Percentiles rank a stretch among this genome's conserved stretches.
Evolutionary conservation across 345 rosid genomes (phyloP).

Genomic region (Syzygium grande): DNA sequence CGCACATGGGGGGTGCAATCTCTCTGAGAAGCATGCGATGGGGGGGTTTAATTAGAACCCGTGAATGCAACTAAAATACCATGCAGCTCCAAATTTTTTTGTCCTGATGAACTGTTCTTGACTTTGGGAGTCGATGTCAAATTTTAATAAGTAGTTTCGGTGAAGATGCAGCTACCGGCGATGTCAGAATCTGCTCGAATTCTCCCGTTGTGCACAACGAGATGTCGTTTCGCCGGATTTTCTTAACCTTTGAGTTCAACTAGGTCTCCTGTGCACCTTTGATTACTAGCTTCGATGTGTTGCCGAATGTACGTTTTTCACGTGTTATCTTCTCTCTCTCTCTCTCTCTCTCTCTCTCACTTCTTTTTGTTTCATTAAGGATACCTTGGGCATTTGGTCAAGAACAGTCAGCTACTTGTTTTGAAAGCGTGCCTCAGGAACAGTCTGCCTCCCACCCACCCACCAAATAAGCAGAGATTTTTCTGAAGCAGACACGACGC

Average conservation of each 20-base stretch:
- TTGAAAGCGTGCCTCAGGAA: not conserved
- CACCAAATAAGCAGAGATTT: not conserved
- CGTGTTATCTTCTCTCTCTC: not conserved
- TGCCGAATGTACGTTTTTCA: not conserved
- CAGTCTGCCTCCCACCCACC: not conserved
- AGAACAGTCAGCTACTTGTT: not conserved
- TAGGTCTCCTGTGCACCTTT: not conserved
- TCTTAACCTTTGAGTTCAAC: not conserved
- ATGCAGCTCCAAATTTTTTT: not conserved
- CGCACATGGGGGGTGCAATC: not conserved
- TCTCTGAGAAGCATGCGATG: too few species aligned
- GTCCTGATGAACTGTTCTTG: not conserved
- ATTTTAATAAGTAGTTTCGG: not conserved
- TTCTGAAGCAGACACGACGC: not conserved
- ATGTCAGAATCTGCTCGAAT: not conserved
- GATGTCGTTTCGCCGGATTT: not conserved
- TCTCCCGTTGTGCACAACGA: not conserved
- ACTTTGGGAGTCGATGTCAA: not conserved
- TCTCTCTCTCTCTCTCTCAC: not conserved
- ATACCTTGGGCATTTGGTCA: not conserved
- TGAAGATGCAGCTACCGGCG: not conserved
- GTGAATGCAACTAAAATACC: not conserved
- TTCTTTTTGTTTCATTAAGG: not conserved
- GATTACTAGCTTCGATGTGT: not conserved
- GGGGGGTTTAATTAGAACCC: not conserved